Evolutionary conservation across 2,329 filamentous ascomycete genomes (phyloP), one percentile per base, ranked within the genome.

Genomic region (Colletotrichum horii): DNA sequence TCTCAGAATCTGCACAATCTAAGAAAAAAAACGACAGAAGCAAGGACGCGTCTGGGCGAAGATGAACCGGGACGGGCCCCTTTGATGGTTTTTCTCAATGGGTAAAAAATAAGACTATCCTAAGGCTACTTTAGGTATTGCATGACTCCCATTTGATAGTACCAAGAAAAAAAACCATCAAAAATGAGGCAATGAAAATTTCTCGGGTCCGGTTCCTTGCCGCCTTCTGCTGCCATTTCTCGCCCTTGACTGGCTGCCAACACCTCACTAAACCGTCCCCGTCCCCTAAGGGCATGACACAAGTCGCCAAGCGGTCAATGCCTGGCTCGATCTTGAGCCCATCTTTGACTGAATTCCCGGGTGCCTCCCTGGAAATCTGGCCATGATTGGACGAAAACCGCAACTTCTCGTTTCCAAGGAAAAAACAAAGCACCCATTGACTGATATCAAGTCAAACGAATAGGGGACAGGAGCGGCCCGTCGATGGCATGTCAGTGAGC

Each of bases 401-500:
- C 1, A 22, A 6, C 1, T 2, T 32, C 2, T 3, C 7, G 3
- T n/a, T 32, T 16, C 32, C 61, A 32, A 38, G 61, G 22, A n/a
- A 38, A 38, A 62, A 32, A 62, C 19, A 62, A 62, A 52, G 43
- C 43, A 22, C 11, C 43, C 43, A 52, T 52, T 52, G 43, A 52
- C 43, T 52, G 43, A 52, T 32, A 30, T 28, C 16, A 60, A 60
- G 26, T n/a, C 56, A 36, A 62, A 62, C 28, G 30, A 15, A 34
- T 32, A 24, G 60, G 24, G 34, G 28, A 52, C 26, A 6, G 34
- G 62, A 26, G 34, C 7, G 22, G 9, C 70, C 26, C 38, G 36
- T 32, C 19, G 4, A 32, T 74, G 43, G 71, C 71, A 36, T 74
- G 71, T 68, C 65, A 58, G 69, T 75, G 56, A 72, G 73, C 68